Evolutionary conservation across 116 monocot species (phyloP), one percentile per base, ranked within the genome.

Genomic region (Phalaenopsis hybrid): DNA sequence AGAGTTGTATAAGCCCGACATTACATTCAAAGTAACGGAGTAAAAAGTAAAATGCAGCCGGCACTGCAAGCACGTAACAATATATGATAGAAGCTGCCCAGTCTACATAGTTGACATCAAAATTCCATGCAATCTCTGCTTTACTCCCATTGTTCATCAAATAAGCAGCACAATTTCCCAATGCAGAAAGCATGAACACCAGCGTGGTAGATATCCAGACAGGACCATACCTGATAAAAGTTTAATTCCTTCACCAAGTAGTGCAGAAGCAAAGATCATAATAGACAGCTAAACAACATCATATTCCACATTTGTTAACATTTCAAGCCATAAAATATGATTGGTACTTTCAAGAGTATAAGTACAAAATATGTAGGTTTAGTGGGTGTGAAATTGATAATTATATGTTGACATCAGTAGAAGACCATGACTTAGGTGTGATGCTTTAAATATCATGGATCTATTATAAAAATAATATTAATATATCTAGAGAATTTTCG

Each of bases 201-300:
- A 99, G 83, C 15, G 95, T 99, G 25, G 99, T 92, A 1, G 93
- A 87, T n/a, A 95, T 93, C 95, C 99, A 99, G 69, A 95, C 63
- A 23, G 91, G 93, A 1, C 92, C 95, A 86, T 99, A 99, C 82
- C 95, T 99, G 46, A 31, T 44, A 34, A 10, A 75, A 67, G 8
- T 51, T 44, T 70, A 44, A 74, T 84, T 84, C 11, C 44, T 81
- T 74, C 4, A 46, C 61, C 28, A 8, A n/a, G 20, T 75, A 81
- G 76, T 20, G 16, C 23, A 8, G 2, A 81, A 49, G 41, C 41
- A 82, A 37, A 12, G 9, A 58, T 57, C 34, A 78, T 73, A 44
- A 21, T 20, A 45, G 45, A 75, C n/a, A 8, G 44, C n/a, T 8
- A 45, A 46, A 75, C 72, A 44, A 21, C 49, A 31, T 28, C 51